Conservation (phyloP, 495 filamentous ascomycete species). For the Cercophora samala region DNA sequence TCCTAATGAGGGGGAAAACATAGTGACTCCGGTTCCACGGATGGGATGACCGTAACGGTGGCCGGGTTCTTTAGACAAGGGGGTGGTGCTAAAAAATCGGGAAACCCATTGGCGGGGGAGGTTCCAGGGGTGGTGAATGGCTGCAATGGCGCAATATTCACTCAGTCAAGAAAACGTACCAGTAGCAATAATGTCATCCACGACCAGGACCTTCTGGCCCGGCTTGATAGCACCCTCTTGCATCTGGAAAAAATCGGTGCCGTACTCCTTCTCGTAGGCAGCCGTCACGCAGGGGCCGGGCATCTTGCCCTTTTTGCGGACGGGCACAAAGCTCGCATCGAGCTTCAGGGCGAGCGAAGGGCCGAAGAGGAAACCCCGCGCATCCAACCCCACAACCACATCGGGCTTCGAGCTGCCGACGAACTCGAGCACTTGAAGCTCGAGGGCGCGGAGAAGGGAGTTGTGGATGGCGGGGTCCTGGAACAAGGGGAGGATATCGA, state of each 20-base stretch:
- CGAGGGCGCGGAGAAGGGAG: slow-evolving; percentile 77
- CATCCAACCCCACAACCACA: slow-evolving; percentile 89
- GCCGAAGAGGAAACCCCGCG: slow-evolving; percentile 93
- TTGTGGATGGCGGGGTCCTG: slow-evolving; percentile 70
- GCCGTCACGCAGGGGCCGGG: slow-evolving; percentile 83
- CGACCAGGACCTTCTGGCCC: slow-evolving; percentile 85
- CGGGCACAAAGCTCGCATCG: slow-evolving; percentile 86
- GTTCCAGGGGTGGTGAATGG: slow-evolving; percentile 10
- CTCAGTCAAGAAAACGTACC: slow-evolving; percentile 54
- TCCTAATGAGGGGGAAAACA: slow-evolving; percentile 13
- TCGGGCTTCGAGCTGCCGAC: slow-evolving; percentile 60
- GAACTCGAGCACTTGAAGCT: slow-evolving; percentile 69
- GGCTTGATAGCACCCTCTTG: slow-evolving; percentile 78
- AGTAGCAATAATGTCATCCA: slow-evolving; percentile 98
- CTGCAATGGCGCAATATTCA: slow-evolving; percentile 18
- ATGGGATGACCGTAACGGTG: slow-evolving; percentile 6
- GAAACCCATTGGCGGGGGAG: slow-evolving; percentile 7
- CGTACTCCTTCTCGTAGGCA: slow-evolving; percentile 92
- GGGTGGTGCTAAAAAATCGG: slow-evolving; percentile 9
- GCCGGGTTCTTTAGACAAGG: neutral
- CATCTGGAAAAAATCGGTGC: slow-evolving; percentile 94
- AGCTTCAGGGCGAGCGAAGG: slow-evolving; percentile 83
- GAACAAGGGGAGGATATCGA: slow-evolving; percentile 98
- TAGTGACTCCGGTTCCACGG: slow-evolving; percentile 6
- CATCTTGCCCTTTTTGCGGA: slow-evolving; percentile 94